Evolutionary conservation across 805 yeast genomes (phyloP), one percentile per base, ranked within the genome.

Genomic region (Grigorovia transvaalensis): DNA sequence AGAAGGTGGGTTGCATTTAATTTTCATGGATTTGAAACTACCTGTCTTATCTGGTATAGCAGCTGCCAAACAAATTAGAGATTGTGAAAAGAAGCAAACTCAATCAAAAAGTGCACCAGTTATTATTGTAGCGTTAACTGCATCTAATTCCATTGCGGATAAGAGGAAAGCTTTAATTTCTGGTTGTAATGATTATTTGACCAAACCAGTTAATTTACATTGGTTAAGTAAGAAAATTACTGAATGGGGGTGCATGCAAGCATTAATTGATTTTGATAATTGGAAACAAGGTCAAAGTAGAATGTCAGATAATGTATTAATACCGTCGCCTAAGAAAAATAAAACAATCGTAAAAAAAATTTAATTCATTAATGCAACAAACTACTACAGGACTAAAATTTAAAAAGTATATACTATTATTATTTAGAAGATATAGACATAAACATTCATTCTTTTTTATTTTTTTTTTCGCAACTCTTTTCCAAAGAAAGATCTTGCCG

Each of bases 181-280:
- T 2, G 99, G 99, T 47, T 93, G 99, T 70, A 93, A 93, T 63
- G 99, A 93, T 68, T 93, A 85, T 70, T 71, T 93, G 58, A 93
- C 97, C 9, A 93, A 93, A 59, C 99, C 99, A 0, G 98, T 93
- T 9, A 91, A 89, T 59, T 73, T 91, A 58, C 87, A 81, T 48
- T 93, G 99, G 99, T 73, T 93, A 47, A 87, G 89, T 61, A 88
- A 87, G 63, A 93, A 93, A 69, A 86, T 93, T 50, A 85, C 89
- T 0, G 97, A 91, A 68, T 93, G 98, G 98, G 98, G 99, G 0
- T 91, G 98, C 68, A 91, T 91, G 98, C 99, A 91, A 70, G 97
- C 97, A 0, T 71, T 91, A 48, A 90, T 91, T 65, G 95, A 91
- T 68, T 91, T 85, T 67, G 96, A 93, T 65, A 91, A 95, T 42